Evolutionary conservation across 2,329 filamentous ascomycete genomes (phyloP).

Genomic region (Stagonosporopsis cucurbitacearum): DNA sequence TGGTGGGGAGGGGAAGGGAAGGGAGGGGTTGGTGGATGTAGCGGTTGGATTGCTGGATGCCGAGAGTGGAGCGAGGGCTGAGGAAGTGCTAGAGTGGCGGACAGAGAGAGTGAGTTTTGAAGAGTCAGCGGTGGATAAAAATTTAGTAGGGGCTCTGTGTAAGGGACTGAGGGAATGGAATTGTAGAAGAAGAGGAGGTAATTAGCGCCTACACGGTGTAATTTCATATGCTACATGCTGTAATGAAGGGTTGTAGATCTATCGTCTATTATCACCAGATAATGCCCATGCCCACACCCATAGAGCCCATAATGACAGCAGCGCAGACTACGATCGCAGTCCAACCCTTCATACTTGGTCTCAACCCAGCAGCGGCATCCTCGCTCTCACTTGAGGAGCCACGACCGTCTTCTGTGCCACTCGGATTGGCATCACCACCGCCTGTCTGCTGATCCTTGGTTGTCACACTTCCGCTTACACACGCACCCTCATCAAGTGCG

Average conservation of each 20-base stretch:
- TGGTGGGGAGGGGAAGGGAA: slow-evolving; percentile 40
- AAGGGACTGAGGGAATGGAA: slow-evolving; percentile 30
- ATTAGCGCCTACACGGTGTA: background rate
- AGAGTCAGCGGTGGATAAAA: slow-evolving; percentile 45
- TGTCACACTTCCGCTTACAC: slow-evolving; percentile 40
- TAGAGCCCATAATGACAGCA: slow-evolving; percentile 15
- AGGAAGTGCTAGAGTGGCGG: slow-evolving; percentile 54
- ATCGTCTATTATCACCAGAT: slow-evolving; percentile 3
- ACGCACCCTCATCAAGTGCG: slow-evolving; percentile 34
- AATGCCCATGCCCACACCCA: slow-evolving; percentile 10
- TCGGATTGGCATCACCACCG: slow-evolving; percentile 32
- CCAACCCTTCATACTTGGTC: slow-evolving; percentile 17
- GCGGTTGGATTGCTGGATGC: slow-evolving; percentile 55
- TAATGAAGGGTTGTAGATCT: background rate
- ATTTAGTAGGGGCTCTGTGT: slow-evolving; percentile 48
- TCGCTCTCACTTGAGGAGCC: slow-evolving; percentile 16
- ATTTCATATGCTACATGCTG: background rate
- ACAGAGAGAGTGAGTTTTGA: slow-evolving; percentile 43
- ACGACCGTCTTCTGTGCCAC: slow-evolving; percentile 11
- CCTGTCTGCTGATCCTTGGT: slow-evolving; percentile 36
- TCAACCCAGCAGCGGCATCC: slow-evolving; percentile 25
- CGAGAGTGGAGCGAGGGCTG: slow-evolving; percentile 54
- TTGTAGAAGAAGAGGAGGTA: background rate
- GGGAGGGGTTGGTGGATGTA: slow-evolving; percentile 53
- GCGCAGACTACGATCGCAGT: slow-evolving; percentile 19